A percentile compares a stretch with the other conserved stretches of the same genome.
These are phyloP conservation scores for Diplocarpon rosae DNA, from an alignment of 2,329 filamentous ascomycete species.

Conservation along the genomic window DNA sequence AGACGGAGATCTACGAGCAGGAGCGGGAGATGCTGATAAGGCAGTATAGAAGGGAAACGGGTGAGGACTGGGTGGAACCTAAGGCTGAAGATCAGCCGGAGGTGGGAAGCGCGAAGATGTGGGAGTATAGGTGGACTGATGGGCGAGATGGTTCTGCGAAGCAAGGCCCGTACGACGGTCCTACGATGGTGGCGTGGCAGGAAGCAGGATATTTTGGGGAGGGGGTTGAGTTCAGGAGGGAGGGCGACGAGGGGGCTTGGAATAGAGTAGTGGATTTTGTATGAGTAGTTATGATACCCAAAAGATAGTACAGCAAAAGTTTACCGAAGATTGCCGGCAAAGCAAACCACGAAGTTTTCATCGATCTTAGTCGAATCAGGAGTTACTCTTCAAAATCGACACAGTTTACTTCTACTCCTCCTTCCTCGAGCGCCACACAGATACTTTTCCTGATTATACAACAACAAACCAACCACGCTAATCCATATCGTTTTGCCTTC, in stretches of 20 bases:
- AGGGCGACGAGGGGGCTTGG: constrained; percentile 36
- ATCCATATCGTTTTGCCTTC: no score
- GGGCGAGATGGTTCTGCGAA: constrained; percentile 66
- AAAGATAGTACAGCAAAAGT: constrained; percentile 2
- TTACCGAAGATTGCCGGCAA: background rate
- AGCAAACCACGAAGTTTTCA: no score
- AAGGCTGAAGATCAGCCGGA: constrained; percentile 25
- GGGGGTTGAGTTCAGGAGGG: constrained; percentile 67
- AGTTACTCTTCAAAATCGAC: no score
- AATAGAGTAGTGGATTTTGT: constrained; percentile 27
- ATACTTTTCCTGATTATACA: background rate
- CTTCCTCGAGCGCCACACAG: no score
- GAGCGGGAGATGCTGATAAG: constrained; percentile 75
- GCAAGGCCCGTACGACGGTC: constrained; percentile 79
- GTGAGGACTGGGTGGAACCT: constrained; percentile 67
- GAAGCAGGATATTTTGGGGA: constrained; percentile 88
- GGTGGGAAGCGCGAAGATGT: constrained; percentile 37
- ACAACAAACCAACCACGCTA: background rate
- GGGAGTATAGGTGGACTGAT: constrained; percentile 92
- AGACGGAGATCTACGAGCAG: constrained; percentile 83
- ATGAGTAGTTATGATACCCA: constrained; percentile 19
- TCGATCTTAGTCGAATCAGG: no score
- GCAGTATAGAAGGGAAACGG: constrained; percentile 74
- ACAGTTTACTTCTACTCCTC: no score
- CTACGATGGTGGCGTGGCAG: constrained; percentile 84